Evolutionary conservation across 805 yeast genomes (phyloP).

Genomic region (Soucietia sequanensis): DNA sequence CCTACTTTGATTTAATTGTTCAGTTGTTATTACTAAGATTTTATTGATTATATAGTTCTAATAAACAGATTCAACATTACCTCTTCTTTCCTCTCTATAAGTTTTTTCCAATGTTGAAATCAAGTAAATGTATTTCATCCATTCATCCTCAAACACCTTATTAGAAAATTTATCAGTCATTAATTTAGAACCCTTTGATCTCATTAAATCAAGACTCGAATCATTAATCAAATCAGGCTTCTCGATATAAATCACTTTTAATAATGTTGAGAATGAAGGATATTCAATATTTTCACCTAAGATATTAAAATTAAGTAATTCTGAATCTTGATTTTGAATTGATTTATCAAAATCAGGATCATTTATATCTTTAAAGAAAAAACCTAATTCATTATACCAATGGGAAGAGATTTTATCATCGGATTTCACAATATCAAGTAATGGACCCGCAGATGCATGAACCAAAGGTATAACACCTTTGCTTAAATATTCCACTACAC

Average conservation of each 20-base stretch:
- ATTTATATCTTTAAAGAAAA: conserved; percentile 64
- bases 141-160: conserved; percentile 48
- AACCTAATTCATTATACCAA: conserved; percentile 60
- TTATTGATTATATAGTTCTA: too few relatives aligned
- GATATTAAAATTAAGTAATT: conserved; percentile 3
- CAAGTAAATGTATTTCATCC: conserved; percentile 39
- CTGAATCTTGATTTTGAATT: not conserved
- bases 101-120: conserved; percentile 20
- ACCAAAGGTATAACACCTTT: conserved; percentile 85
- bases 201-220: conserved; percentile 36
- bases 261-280: conserved; percentile 49
- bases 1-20: too few relatives aligned
- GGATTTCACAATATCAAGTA: conserved; percentile 72
- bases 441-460: conserved; percentile 96
- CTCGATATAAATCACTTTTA: conserved; percentile 43
- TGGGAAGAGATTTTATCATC: conserved; percentile 8
- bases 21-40: too few relatives aligned
- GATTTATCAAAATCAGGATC: conserved; percentile 65
- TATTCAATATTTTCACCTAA: conserved; percentile 18
- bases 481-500: conserved; percentile 89
- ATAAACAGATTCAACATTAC: conserved; percentile 27
- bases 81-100: conserved; percentile 27
- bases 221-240: conserved; percentile 23
- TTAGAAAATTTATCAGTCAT: conserved; percentile 61
- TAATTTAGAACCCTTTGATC: conserved; percentile 45